Conservation (phyloP, 345 rosid genomes). For the Trapa bicornis region DNA sequence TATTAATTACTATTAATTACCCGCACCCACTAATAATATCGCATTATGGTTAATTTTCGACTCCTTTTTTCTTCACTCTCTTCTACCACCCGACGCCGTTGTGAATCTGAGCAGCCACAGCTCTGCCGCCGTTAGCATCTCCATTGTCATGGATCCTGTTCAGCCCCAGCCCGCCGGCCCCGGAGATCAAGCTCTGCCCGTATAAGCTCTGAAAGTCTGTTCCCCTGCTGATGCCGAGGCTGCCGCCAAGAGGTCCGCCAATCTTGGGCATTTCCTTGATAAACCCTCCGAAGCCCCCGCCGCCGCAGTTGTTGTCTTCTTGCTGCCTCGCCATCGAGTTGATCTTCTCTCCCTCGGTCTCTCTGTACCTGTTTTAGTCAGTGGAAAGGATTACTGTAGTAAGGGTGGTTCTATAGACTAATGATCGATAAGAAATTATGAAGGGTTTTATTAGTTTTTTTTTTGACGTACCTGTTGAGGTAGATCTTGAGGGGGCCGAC, state of each 20-base stretch:
- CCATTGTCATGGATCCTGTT: constrained; percentile 8
- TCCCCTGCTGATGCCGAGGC: background rate
- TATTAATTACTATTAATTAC: background rate
- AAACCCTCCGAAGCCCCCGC: constrained; percentile 2
- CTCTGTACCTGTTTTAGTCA: constrained; percentile 5
- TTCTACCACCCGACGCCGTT: constrained; percentile 8
- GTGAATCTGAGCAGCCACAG: constrained; percentile 6
- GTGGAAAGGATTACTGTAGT: background rate
- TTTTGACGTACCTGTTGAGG: constrained; percentile 7
- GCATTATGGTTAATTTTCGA: background rate
- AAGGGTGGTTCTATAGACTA: too few relatives aligned
- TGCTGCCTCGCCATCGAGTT: constrained; percentile 5
- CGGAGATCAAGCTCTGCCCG: constrained; percentile 8
- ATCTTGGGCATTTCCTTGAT: background rate
- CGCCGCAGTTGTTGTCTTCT: background rate
- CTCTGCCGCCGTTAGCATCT: constrained; percentile 6
- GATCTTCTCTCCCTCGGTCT: constrained; percentile 12
- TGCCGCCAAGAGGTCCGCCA: background rate
- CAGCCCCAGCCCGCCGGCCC: background rate
- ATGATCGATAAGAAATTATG: too few relatives aligned
- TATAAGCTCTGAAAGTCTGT: constrained; percentile 8
- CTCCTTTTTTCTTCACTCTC: background rate
- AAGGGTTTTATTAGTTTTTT: too few relatives aligned
- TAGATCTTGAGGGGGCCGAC: constrained; percentile 14
- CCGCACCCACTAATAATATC: background rate